A percentile compares a stretch with the other conserved stretches of the same genome.
Evolutionary conservation across 805 yeast species (phyloP).

Genomic region (Starmerella gropengiesseri): DNA sequence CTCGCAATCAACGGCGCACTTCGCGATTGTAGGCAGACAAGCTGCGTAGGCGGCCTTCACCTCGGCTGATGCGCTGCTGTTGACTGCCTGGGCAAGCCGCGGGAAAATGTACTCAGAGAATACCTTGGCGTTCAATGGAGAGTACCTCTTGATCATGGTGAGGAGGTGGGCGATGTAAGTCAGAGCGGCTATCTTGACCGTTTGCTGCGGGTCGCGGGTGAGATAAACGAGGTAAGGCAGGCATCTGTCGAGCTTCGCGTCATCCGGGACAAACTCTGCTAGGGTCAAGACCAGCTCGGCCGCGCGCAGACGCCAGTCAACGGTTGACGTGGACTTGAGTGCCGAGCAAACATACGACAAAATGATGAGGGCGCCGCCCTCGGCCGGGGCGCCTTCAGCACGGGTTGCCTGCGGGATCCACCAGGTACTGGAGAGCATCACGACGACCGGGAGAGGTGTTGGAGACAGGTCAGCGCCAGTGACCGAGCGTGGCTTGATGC

Average conservation of each 20-base stretch:
- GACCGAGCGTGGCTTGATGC: conserved; percentile 3
- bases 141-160: conserved; percentile 48
- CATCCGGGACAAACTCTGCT: conserved; percentile 69
- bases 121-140: conserved; percentile 63
- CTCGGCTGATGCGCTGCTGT: conserved; percentile 34
- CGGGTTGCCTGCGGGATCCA: conserved; percentile 10
- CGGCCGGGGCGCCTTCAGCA: not conserved
- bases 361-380: conserved; percentile 43
- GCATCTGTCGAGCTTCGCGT: conserved; percentile 72
- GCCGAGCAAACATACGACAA: conserved; percentile 50
- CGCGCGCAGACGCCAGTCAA: conserved; percentile 52
- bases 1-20: conserved; percentile 39
- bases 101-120: conserved; percentile 80
- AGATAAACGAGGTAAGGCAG: conserved; percentile 69
- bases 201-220: conserved; percentile 54
- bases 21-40: conserved; percentile 63
- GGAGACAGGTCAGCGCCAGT: conserved; percentile 8
- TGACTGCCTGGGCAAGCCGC: conserved; percentile 37
- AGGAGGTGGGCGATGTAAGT: conserved; percentile 57
- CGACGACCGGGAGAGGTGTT: conserved; percentile 14
- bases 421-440: conserved; percentile 9
- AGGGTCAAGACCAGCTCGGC: conserved; percentile 67
- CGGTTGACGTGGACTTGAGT: conserved; percentile 48
- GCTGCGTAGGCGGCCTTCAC: conserved; percentile 61
- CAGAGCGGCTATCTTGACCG: conserved; percentile 58